Evolutionary conservation across 148 eudicot species (phyloP).

Genomic region (Amaranthus cruentus): DNA sequence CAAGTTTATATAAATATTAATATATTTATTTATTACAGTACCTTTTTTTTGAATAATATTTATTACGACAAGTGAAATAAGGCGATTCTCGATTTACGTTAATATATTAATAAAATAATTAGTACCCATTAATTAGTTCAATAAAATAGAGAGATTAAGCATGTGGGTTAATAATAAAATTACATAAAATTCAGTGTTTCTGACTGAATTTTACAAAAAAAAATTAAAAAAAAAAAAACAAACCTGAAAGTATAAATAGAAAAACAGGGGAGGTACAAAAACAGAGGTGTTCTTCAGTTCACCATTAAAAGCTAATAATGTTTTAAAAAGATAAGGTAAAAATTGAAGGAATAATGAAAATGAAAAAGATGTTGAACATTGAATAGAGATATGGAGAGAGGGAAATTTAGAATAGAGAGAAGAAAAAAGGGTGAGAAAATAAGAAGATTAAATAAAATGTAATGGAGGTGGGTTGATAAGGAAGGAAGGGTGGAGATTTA

Average conservation of each 20-base stretch:
- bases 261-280: slow-evolving; percentile 4
- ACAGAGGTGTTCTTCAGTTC: slow-evolving; percentile 8
- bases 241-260: slow-evolving; percentile 11
- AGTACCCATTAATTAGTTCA: neutral
- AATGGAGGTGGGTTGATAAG: slow-evolving; percentile 59
- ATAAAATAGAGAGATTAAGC: neutral
- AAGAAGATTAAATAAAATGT: neutral
- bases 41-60: too few species aligned
- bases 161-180: slow-evolving; percentile 4
- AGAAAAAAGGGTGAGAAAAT: slow-evolving; percentile 19
- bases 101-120: too few species aligned
- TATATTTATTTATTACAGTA: too few species aligned
- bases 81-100: too few species aligned
- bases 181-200: slow-evolving; percentile 3
- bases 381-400: slow-evolving; percentile 1
- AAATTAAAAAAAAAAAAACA: neutral
- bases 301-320: slow-evolving; percentile 7
- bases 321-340: slow-evolving; percentile 4
- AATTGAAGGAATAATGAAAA: neutral
- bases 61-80: too few species aligned
- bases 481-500: slow-evolving; percentile 99
- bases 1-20: neutral
- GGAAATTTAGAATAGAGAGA: slow-evolving; percentile 1
- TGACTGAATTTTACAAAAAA: neutral
- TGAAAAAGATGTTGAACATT: slow-evolving; percentile 13